These are phyloP conservation scores for Candida lessepsii DNA, from an alignment of 805 yeast genomes.

Conservation along the genomic window DNA sequence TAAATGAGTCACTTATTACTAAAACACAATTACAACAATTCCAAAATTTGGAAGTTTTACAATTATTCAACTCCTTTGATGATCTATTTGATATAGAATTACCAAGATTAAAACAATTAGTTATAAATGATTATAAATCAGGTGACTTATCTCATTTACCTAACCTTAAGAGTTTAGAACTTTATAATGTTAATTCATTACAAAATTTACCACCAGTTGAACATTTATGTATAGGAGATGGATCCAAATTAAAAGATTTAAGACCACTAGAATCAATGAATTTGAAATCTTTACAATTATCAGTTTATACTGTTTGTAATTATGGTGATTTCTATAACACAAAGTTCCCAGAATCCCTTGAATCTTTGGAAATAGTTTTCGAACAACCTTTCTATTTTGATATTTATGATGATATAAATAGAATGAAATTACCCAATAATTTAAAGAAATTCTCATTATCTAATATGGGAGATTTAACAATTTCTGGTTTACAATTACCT, in stretches of 20 bases:
- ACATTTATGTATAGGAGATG: conserved; percentile 9
- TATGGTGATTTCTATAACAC: conserved; percentile 9
- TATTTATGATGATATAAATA: conserved; percentile 10
- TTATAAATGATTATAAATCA: conserved; percentile 8
- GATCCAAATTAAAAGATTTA: conserved; percentile 4
- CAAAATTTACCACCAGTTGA: conserved; percentile 8
- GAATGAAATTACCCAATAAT: conserved; percentile 4
- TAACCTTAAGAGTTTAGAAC: conserved; percentile 1
- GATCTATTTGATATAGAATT: conserved; percentile 6
- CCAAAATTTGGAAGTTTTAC: conserved; percentile 3
- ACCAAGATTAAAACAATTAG: conserved; percentile 6
- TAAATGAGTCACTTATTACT: conserved; percentile 1
- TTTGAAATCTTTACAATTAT: conserved; percentile 6
- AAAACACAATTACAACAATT: conserved; percentile 1
- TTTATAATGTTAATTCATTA: conserved; percentile 8
- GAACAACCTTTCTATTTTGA: conserved; percentile 8
- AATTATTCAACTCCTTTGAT: conserved; percentile 1
- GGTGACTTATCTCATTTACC: conserved; percentile 9
- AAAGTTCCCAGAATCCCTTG: conserved; percentile 7
- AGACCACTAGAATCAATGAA: conserved; percentile 2
- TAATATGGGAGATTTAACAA: conserved; percentile 10
- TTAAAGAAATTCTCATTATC: conserved; percentile 5
- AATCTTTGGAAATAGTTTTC: conserved; percentile 1
- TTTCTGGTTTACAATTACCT: conserved; percentile 8
- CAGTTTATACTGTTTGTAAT: conserved; percentile 2